Base-by-base conservation (phyloP, 2,329 filamentous ascomycete genomes). In the Gaeumannomyces tritici region DNA sequence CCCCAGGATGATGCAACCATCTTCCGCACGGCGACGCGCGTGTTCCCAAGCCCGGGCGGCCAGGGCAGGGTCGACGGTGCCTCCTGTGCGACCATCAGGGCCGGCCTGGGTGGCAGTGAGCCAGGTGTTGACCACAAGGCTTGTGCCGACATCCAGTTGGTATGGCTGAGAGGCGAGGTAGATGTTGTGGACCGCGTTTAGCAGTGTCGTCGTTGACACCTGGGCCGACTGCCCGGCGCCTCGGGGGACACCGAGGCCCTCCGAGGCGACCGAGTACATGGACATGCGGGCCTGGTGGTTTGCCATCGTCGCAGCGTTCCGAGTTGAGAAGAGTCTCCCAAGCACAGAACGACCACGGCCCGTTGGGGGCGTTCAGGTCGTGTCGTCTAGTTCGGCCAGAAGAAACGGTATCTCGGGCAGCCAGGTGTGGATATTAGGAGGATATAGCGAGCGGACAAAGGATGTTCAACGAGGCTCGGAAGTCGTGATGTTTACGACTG, bases 51-150 rank as follows among this genome's bases (percentile, higher is more conserved):
- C 92, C 72, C 91, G 86, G 61, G 85, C 81, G 21, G 90, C 90
- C 60, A 99, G 77, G 27, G 89, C 84, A 55, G 84, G 77, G 75
- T 99, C 95, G 55, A 98, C 85, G 9, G 90, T 92, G 62, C 90
- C 90, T 61, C 90, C 90, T 58, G 81, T 79, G 62, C 83, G 81
- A 51, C 89, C 89, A 69, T 91, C 85, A 3, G 84, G 81, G 54
- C 88, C 85, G 28, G 83, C 78, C 67, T 89, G 89, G 31, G 85
- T 82, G 24, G 91, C 90, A 4, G 91, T 96, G 61, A 95, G 83
- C 93, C 93, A 97, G 63, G 92, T 97, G 77, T 98, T 98, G 67
- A 98, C 91, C 0, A 95, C 93, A 54, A 98, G 75, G 73, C 91
- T 96, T 47, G 93, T 95, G 67, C 91, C 91, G 59, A 92, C 88